These are phyloP conservation scores for Streptanthus diversifolius DNA, from an alignment of 345 rosid genomes.

Conservation along the genomic window DNA sequence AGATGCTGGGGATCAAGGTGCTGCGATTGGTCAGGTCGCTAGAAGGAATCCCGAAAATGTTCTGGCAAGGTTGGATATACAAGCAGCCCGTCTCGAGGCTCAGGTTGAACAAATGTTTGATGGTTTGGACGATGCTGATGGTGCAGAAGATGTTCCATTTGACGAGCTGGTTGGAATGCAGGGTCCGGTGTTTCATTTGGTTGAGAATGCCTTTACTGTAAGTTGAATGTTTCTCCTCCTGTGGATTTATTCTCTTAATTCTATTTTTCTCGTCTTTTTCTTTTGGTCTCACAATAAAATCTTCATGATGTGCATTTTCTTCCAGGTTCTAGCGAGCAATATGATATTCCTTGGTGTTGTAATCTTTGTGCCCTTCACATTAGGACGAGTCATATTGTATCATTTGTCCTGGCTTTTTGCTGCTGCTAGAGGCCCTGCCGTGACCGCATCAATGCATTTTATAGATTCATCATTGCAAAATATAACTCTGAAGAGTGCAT, in stretches of 20 bases:
- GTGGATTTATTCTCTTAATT: background rate
- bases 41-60: conserved; percentile 95
- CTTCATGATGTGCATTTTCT: conserved; percentile 10
- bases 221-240: conserved; percentile 35
- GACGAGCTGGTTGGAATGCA: conserved; percentile 99
- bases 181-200: conserved; percentile 98
- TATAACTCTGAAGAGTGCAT: conserved; percentile 46
- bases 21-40: conserved; percentile 70
- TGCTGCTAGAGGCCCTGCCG: conserved; percentile 64
- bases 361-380: conserved; percentile 83
- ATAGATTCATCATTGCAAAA: conserved; percentile 70
- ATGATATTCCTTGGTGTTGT: conserved; percentile 99
- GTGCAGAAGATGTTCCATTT: conserved; percentile 99
- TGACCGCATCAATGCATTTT: conserved; percentile 39
- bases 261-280: background rate
- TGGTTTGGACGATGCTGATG: conserved; percentile 97
- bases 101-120: conserved; percentile 99
- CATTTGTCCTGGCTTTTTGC: conserved; percentile 78
- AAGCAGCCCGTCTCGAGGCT: conserved; percentile 98
- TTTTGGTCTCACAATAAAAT: background rate
- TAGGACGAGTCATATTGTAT: conserved; percentile 76
- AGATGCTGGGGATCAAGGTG: conserved; percentile 74
- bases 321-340: conserved; percentile 97
- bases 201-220: conserved; percentile 98
- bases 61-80: conserved; percentile 97